Evolutionary conservation across 768 basidiomycete genomes (phyloP), one percentile per base, ranked within the genome.

Genomic region (Glaciozyma martinii): DNA sequence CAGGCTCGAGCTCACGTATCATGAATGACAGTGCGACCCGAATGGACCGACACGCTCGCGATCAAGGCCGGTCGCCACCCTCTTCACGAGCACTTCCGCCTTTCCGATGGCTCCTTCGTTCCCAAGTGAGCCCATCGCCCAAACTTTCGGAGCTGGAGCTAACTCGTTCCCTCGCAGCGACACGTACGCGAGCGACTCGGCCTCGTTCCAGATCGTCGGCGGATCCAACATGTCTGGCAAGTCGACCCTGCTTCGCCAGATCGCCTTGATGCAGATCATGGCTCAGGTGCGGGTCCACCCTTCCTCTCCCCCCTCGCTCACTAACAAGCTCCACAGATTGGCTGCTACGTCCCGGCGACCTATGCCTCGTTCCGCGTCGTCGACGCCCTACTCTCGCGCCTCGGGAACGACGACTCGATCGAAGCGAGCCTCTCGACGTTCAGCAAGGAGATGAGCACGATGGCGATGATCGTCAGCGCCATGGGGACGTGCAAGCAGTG

Each of bases 361-460:
- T 98, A 93, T 74, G 91, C 89, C 8, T 90, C 87, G 72, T 91
- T 98, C 75, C 81, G 85, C 33, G 80, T 91, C 3, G 87, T 93
- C 66, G 90, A 94, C 66, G 82, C 86, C 0, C 80, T 98, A 7
- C 81, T 98, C 30, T 87, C 86, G 1, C 84, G 94, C 3, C 79
- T 99, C 23, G 94, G 90, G 1, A 97, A 98, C 71, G 92, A 98
- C 68, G 92, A 97, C 72, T 86, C 90, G 71, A 82, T 92, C 74
- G 90, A 94, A 76, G 87, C 85, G 73, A 88, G 82, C 52, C 76
- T 98, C 30, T 95, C 92, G 70, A 97, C 95, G 0, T 99, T 99
- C 77, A 32, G 90, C 91, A 2, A 86, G 84, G 94, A 99, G 77
- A 97, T 99, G 90, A 84, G 87, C 2, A 85, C 88, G 3, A 86